Base-by-base conservation (phyloP, 441 rosid genomes). In the Croton laevigatus region DNA sequence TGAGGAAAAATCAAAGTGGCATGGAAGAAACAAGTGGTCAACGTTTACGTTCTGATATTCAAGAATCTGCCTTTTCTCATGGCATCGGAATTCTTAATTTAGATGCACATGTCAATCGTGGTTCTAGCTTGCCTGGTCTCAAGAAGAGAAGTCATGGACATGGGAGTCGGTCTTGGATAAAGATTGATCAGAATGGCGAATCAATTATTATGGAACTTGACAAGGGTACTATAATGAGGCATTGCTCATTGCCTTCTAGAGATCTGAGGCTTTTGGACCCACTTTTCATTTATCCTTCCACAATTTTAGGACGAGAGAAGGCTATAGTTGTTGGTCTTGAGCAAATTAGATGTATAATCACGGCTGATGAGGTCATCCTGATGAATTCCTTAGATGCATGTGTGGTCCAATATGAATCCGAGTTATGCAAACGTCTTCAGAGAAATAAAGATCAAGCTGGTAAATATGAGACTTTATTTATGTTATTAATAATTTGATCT, bases 181-280 rank as follows among this genome's bases (percentile, higher is more conserved):
- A 88, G 78, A 96, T 95, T 58, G 89, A 89, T 70, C 86, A 80
- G 73, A 74, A 86, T 78, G 99, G 99, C 45, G 84, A 79, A 81
- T 84, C 87, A 0, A 76, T 79, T 59, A 77, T 91, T 42, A 62
- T 91, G 73, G 94, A 93, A 83, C 98, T 95, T 12, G 97, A 93
- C 75, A 93, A 95, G 76, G 84, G 88, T 51, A 81, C 88, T 66
- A 91, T 95, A 73, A 95, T 95, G 98, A 93, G 91, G 67, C 94
- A 84, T 19, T 95, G 99, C 81, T 91, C 98, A 6, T 81, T 95
- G 81, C 99, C 99, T 5, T 85, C 95, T 1, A 86, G 98, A 62
- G 99, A 95, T 80, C 82, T 95, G 61, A 81, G 99, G 71, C 98
- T 94, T 59, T 83, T 94, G 66, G 99, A 94, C 75, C 99, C 99